Conservation (phyloP, 2,329 filamentous ascomycete species). For the Aspergillus sp. region DNA sequence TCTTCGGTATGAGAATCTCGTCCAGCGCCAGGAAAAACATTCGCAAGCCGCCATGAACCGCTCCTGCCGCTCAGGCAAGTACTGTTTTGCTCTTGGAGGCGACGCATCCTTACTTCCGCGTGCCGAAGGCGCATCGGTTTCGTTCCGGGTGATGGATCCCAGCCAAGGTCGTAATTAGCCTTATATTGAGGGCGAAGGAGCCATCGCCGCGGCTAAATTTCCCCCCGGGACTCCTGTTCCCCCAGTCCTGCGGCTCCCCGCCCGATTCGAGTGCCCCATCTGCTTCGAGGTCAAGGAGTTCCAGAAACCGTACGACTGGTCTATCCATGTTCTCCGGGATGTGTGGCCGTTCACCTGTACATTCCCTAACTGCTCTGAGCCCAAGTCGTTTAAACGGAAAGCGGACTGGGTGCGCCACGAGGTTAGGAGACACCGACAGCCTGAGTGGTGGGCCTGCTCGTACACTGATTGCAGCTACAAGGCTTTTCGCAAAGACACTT, state of each 20-base stretch:
- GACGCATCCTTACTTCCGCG: slow-evolving; percentile 51
- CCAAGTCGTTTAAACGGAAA: slow-evolving; percentile 89
- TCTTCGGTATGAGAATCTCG: slow-evolving; percentile 66
- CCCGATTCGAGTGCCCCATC: slow-evolving; percentile 80
- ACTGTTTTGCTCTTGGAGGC: slow-evolving; percentile 62
- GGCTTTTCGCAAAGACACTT: slow-evolving; percentile 85
- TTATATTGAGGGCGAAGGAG: slow-evolving; percentile 57
- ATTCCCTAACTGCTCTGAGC: slow-evolving; percentile 70
- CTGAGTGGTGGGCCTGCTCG: slow-evolving; percentile 86
- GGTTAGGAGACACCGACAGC: slow-evolving; percentile 78
- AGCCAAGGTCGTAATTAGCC: slow-evolving; percentile 48
- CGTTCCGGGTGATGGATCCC: slow-evolving; percentile 48
- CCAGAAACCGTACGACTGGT: slow-evolving; percentile 90
- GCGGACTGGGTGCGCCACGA: slow-evolving; percentile 94
- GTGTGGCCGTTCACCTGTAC: slow-evolving; percentile 90
- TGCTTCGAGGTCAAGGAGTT: slow-evolving; percentile 81
- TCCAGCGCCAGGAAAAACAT: slow-evolving; percentile 63
- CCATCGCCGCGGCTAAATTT: slow-evolving; percentile 65
- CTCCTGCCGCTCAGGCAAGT: slow-evolving; percentile 51
- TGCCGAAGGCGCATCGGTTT: slow-evolving; percentile 49
- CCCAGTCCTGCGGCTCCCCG: slow-evolving; percentile 65
- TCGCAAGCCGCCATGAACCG: slow-evolving; percentile 47
- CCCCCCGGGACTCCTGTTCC: slow-evolving; percentile 73
- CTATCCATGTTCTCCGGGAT: slow-evolving; percentile 90
- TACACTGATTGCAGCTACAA: slow-evolving; percentile 69